Base-by-base conservation (phyloP, 1,284 basidiomycete species). In the Tylopilus orsonianus region DNA sequence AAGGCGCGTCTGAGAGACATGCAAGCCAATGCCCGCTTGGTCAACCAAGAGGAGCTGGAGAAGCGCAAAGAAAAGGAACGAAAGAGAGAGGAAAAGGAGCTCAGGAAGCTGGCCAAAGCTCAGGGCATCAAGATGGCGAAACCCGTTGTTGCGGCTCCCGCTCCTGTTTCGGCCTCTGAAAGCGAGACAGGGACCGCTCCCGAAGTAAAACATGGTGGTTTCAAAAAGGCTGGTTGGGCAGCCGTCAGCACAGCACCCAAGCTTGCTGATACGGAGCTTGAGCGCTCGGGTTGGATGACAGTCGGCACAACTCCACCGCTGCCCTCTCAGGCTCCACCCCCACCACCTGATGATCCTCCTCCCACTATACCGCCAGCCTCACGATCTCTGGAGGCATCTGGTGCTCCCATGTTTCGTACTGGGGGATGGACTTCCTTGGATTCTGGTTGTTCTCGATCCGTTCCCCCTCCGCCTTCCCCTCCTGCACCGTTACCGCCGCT, bases 1-100 rank as follows among this genome's bases (percentile, higher is more conserved):
- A 89, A 85, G 66, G 84, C 83, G 13, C 82, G 87, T 33, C 78
- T 81, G 62, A 82, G 73, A 55, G 87, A 89, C 58, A 86, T 90
- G 85, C 85, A 88, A 67, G 77, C 80, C 20, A 81, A 76, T 49
- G 74, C 75, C 22, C 82, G 82, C 8, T 68, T 79, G 22, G 78
- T 75, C 50, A 74, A 77, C 18, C 72, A 78, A 60, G 83, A 79
- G 46, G 87, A 87, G 49, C 56, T 81, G 26, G 83, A 87, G 54
- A 83, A 76, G 61, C 76, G 86, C 36, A 87, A 87, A 61, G 88
- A 90, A 69, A 90, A 90, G 67, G 88, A 91, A 64, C 75, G 84
- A 10, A 87, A 83, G 64, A 76, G 87, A 30, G 87, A 91, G 66
- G 86, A 90, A 64, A 88, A 85, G 64, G 86, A 90, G 59, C 73